phyloP scores from a whole-genome alignment of 495 filamentous ascomycete species.

The Terfezia claveryi region DNA sequence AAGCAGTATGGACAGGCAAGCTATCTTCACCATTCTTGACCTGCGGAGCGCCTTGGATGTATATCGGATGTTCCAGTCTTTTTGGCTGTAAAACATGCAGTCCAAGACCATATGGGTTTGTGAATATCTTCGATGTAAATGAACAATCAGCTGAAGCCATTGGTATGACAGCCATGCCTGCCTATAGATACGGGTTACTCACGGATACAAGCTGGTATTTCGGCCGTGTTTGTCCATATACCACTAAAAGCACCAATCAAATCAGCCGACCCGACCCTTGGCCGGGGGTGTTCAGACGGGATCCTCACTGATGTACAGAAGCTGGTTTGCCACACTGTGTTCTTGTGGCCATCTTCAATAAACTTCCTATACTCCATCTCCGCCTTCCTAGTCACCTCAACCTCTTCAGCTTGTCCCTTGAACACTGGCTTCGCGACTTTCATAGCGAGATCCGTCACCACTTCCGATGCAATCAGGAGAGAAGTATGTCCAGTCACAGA shows the following conservation, averaged over 20 bases:
- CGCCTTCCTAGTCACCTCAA: neutral
- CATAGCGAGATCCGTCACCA: neutral
- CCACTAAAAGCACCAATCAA: neutral
- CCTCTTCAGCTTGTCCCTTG: neutral
- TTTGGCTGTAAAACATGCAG: neutral
- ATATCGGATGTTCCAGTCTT: neutral
- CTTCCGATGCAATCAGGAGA: constrained; percentile 35
- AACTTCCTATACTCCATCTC: neutral
- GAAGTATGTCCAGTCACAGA: constrained; percentile 41
- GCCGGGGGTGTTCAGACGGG: neutral
- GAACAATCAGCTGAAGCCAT: neutral
- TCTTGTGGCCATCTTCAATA: neutral
- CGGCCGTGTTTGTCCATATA: neutral
- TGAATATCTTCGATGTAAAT: neutral
- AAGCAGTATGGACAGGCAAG: too few species aligned
- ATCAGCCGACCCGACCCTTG: too few species aligned
- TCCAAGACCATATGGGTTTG: neutral
- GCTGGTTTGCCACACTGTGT: neutral
- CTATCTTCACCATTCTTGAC: too few species aligned
- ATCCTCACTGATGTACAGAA: neutral
- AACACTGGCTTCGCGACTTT: neutral
- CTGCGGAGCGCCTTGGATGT: neutral
- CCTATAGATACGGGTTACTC: neutral
- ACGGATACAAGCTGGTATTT: neutral
- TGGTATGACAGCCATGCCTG: neutral